Conservation (phyloP, 1,284 basidiomycete species). For the Ganoderma leucocontextum region DNA sequence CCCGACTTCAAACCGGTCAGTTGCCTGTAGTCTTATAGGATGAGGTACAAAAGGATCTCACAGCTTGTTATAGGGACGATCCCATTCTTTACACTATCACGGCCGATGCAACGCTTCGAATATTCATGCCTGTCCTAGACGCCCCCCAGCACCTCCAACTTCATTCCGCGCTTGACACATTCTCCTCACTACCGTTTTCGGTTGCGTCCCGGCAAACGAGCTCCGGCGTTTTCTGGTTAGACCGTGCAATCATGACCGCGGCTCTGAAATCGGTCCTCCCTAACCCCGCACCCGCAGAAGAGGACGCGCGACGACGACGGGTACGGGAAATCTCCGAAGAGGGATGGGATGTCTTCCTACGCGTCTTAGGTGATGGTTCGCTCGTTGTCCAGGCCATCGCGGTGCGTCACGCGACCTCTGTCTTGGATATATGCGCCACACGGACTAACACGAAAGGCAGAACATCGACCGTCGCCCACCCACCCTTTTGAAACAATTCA, state of each 20-base stretch:
- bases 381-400: slow-evolving; percentile 76
- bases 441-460: slow-evolving; percentile 43
- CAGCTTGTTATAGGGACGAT: slow-evolving; percentile 67
- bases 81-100: slow-evolving; percentile 82
- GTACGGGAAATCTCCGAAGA: slow-evolving; percentile 70
- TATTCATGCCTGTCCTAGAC: slow-evolving; percentile 90
- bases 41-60: slow-evolving; percentile 1
- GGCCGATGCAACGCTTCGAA: slow-evolving; percentile 76
- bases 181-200: slow-evolving; percentile 57
- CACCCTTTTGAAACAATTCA: slow-evolving; percentile 82
- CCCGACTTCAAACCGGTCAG: slow-evolving; percentile 70
- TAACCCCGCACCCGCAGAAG: slow-evolving; percentile 43
- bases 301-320: slow-evolving; percentile 55
- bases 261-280: slow-evolving; percentile 52
- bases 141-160: slow-evolving; percentile 86
- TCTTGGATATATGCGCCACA: neutral
- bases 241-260: slow-evolving; percentile 62
- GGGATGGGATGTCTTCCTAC: slow-evolving; percentile 82
- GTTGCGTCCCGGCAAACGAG: slow-evolving; percentile 43
- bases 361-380: slow-evolving; percentile 76
- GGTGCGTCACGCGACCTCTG: slow-evolving; percentile 52
- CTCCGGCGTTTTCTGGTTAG: slow-evolving; percentile 71
- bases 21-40: slow-evolving; percentile 5
- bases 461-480: slow-evolving; percentile 92
- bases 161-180: slow-evolving; percentile 77